Evolutionary conservation across 2,329 filamentous ascomycete species (phyloP), one percentile per base, ranked within the genome.

Genomic region (Pseudocercospora fijiensis): DNA sequence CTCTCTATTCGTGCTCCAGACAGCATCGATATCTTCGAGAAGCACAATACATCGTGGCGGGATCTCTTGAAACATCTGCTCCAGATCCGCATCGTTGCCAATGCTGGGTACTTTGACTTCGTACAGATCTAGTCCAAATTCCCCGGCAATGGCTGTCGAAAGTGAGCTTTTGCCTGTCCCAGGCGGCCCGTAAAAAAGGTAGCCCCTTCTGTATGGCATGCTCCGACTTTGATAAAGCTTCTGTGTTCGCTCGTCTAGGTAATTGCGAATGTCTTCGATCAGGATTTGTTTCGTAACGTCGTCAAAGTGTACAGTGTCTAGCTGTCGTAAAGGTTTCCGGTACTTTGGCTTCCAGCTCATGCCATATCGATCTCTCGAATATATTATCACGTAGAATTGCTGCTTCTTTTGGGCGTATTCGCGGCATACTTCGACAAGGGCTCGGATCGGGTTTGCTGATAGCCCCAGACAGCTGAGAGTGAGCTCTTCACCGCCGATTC

Each of bases 211-310:
- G 74, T 95, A 94, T 0, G 92, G 91, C 52, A 96, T 93, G 1
- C 91, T 91, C 7, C 91, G 85, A 70, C 91, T 90, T 0, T 87
- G 82, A 73, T 96, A 96, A 90, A 90, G 94, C 16, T 87, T 82
- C 1, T 85, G 84, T 0, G 87, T 90, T 0, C 82, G 79, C 0
- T 89, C 88, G 57, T 90, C 85, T 0, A 93, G 81, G 66, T 91
- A 93, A 67, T 91, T 89, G 68, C 89, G 88, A 65, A 93, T 87
- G 70, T 93, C 90, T 33, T 79, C 79, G 7, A 92, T 76, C 1
- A 92, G 79, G 13, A 82, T 79, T 5, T 83, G 78, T 74, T 92
- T 93, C 68, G 89, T 83, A 30, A 81, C 73, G 11, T 82, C 79
- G 66, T 90, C 88, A 7, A 94, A 82, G 1, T 91, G 86, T 1